Conservation (phyloP, 2,329 filamentous ascomycete species). For the Penicillium fuscoglaucum region DNA sequence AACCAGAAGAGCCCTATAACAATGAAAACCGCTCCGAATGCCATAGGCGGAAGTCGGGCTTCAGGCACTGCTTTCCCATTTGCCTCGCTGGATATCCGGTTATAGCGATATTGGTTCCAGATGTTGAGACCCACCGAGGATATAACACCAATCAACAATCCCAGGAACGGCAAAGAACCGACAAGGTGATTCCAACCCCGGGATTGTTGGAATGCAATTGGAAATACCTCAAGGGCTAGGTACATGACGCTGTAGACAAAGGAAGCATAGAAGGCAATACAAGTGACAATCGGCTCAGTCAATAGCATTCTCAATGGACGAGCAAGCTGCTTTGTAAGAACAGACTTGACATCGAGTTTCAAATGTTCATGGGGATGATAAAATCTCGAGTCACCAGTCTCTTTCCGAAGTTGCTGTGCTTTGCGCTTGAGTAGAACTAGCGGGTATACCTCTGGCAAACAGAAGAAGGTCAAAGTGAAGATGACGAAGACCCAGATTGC, state of each 20-base stretch:
- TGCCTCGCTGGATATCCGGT: slow-evolving; percentile 30
- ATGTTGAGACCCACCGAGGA: slow-evolving; percentile 45
- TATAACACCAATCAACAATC: slow-evolving; percentile 47
- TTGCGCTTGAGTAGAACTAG: slow-evolving; percentile 44
- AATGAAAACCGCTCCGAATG: slow-evolving; percentile 48
- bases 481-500: slow-evolving; percentile 43
- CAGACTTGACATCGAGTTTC: slow-evolving; percentile 38
- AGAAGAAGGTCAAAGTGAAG: slow-evolving; percentile 29
- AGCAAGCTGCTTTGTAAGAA: slow-evolving; percentile 1
- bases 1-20: slow-evolving; percentile 48
- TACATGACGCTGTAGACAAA: slow-evolving; percentile 52
- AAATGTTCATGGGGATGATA: slow-evolving; percentile 50
- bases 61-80: slow-evolving; percentile 40
- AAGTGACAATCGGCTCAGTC: slow-evolving; percentile 51
- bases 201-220: slow-evolving; percentile 48
- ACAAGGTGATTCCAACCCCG: slow-evolving; percentile 42
- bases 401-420: slow-evolving; percentile 39
- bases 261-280: slow-evolving; percentile 48
- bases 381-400: slow-evolving; percentile 40
- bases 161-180: slow-evolving; percentile 47
- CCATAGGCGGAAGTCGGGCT: slow-evolving; percentile 48
- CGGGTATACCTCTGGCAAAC: slow-evolving; percentile 44
- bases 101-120: slow-evolving; percentile 44
- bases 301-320: slow-evolving; percentile 41
- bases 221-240: slow-evolving; percentile 50